Evolutionary conservation across 768 basidiomycete genomes (phyloP).

Genomic region (Collybiopsis confluens): DNA sequence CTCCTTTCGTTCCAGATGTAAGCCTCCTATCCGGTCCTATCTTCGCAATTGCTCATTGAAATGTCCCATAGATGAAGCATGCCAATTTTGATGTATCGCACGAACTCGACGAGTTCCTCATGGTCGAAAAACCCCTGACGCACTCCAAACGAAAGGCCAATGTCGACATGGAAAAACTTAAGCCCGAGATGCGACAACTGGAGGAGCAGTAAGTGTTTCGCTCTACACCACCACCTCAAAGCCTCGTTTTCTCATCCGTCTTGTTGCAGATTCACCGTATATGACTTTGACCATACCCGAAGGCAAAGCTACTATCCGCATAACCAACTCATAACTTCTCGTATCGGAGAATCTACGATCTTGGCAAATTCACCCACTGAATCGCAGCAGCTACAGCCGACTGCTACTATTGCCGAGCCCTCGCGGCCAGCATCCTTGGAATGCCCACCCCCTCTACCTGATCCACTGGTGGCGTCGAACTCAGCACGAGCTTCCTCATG

Average conservation of each 20-base stretch:
- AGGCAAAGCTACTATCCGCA: conserved; percentile 87
- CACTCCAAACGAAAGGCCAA: conserved; percentile 90
- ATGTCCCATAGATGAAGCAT: conserved; percentile 70
- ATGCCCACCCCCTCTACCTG: conserved; percentile 1
- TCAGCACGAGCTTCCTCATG: background rate
- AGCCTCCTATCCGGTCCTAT: conserved; percentile 34
- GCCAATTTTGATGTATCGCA: conserved; percentile 99
- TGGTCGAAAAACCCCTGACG: conserved; percentile 98
- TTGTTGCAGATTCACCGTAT: conserved; percentile 71
- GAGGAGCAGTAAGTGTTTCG: conserved; percentile 76
- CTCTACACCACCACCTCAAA: background rate
- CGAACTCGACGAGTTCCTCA: conserved; percentile 93
- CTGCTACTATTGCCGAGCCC: conserved; percentile 38
- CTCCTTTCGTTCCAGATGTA: conserved; percentile 92
- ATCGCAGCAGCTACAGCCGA: conserved; percentile 19
- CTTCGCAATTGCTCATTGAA: background rate
- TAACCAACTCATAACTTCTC: conserved; percentile 51
- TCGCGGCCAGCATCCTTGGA: conserved; percentile 37
- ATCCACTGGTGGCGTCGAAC: background rate
- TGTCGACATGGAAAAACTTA: conserved; percentile 80
- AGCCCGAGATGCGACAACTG: conserved; percentile 85
- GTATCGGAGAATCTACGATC: conserved; percentile 14
- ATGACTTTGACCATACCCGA: conserved; percentile 72
- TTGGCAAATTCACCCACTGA: background rate
- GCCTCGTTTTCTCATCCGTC: conserved; percentile 8